Evolutionary conservation across 1,284 basidiomycete genomes (phyloP).

Genomic region (Vanrija humicola): DNA sequence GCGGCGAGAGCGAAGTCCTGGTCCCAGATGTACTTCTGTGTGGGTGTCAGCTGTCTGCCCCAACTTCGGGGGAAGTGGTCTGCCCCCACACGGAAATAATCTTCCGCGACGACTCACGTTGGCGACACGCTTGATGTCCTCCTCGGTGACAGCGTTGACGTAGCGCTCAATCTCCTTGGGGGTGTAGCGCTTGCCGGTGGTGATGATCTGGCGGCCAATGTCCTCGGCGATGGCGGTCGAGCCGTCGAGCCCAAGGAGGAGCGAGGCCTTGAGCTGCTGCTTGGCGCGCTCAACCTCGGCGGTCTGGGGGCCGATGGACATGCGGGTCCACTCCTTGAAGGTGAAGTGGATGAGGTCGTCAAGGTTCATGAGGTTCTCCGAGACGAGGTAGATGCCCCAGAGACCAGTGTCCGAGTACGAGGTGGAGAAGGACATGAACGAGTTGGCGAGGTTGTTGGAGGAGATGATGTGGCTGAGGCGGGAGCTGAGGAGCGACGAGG

Average conservation of each 20-base stretch:
- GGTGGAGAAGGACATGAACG: constrained; percentile 99
- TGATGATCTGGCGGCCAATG: constrained; percentile 94
- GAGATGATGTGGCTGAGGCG: constrained; percentile 89
- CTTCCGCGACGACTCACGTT: background rate
- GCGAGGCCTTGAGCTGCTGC: constrained; percentile 92
- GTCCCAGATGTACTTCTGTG: constrained; percentile 93
- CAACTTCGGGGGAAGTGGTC: too few species aligned
- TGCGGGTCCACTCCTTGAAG: constrained; percentile 92
- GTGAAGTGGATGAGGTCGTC: constrained; percentile 96
- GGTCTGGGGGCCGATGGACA: constrained; percentile 79
- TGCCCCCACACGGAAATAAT: too few species aligned
- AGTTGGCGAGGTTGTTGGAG: constrained; percentile 94
- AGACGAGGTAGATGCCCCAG: constrained; percentile 97
- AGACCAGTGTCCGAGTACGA: constrained; percentile 99
- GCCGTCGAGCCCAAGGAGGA: constrained; percentile 87
- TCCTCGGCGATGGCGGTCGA: constrained; percentile 97
- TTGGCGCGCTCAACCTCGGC: constrained; percentile 95
- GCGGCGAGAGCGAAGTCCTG: constrained; percentile 68
- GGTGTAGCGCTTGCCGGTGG: constrained; percentile 81
- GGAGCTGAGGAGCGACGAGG: constrained; percentile 83
- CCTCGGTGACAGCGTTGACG: constrained; percentile 78
- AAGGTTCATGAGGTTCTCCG: constrained; percentile 86
- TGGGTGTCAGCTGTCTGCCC: background rate
- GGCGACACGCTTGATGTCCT: constrained; percentile 92
- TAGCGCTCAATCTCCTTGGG: constrained; percentile 92